Conservation (phyloP, 1,284 basidiomycete genomes). For the Ceratobasidium sp. region DNA sequence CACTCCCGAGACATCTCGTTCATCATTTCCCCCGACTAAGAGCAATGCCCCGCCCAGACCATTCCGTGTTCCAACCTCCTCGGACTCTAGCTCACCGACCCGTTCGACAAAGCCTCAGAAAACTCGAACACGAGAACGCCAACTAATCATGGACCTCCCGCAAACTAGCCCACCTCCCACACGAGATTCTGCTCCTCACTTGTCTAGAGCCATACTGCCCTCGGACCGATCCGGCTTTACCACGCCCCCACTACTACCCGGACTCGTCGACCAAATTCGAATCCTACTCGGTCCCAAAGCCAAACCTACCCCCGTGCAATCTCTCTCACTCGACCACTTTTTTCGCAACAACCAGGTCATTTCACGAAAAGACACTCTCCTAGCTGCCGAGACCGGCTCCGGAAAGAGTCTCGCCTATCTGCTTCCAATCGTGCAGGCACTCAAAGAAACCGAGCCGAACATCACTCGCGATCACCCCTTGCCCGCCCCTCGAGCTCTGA, state of each 20-base stretch:
- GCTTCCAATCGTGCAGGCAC: conserved; percentile 79
- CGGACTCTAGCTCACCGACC: background rate
- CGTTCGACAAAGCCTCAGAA: background rate
- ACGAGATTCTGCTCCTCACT: conserved; percentile 9
- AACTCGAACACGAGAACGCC: conserved; percentile 2
- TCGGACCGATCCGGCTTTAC: too few species aligned
- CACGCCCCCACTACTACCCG: conserved; percentile 75
- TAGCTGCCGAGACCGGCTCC: conserved; percentile 89
- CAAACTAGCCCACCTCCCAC: conserved; percentile 53
- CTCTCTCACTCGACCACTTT: conserved; percentile 73
- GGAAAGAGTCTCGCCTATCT: conserved; percentile 93
- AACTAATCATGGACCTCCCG: conserved; percentile 22
- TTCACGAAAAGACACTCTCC: conserved; percentile 65
- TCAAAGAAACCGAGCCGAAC: conserved; percentile 71
- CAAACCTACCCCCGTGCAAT: conserved; percentile 79
- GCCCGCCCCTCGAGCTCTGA: conserved; percentile 75
- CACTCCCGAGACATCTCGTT: background rate
- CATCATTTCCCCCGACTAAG: background rate
- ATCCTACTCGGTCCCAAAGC: conserved; percentile 68
- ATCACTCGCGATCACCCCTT: conserved; percentile 49
- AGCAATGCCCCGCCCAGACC: background rate
- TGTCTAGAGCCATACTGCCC: background rate
- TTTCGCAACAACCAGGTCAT: conserved; percentile 55
- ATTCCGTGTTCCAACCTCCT: too few species aligned
- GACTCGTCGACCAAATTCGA: conserved; percentile 67